Evolutionary conservation across 2,329 filamentous ascomycete species (phyloP).

Genomic region (Volutella citrinella): DNA sequence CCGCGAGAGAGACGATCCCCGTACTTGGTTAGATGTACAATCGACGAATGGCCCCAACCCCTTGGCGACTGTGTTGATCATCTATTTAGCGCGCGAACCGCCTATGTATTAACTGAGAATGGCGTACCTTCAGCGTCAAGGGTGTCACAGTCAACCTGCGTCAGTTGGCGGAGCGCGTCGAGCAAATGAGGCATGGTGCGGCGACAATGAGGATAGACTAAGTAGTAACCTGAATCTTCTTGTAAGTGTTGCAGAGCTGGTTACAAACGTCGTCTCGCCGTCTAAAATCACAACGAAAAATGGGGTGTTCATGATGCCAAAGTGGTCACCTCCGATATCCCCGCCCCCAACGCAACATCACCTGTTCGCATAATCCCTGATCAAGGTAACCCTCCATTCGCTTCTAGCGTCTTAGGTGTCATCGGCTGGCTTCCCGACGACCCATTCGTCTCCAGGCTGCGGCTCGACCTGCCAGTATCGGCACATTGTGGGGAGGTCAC

Average conservation of each 20-base stretch:
- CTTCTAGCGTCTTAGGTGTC: constrained; percentile 13
- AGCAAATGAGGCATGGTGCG: constrained; percentile 29
- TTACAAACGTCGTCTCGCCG: too few species aligned
- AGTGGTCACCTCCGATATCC: too few species aligned
- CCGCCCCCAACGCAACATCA: constrained; percentile 9
- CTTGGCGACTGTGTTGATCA: constrained; percentile 26
- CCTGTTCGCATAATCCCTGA: not conserved
- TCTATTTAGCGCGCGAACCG: not conserved
- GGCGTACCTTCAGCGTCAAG: constrained; percentile 30
- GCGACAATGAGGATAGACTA: too few species aligned
- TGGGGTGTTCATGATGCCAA: too few species aligned
- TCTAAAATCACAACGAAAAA: too few species aligned
- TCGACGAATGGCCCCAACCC: constrained; percentile 33
- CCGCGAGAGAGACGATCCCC: too few species aligned
- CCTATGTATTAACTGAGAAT: not conserved
- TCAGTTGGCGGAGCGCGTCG: constrained; percentile 24
- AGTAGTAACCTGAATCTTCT: too few species aligned
- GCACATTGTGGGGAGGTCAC: constrained; percentile 1
- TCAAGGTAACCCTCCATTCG: constrained; percentile 12
- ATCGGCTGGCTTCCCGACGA: constrained; percentile 8
- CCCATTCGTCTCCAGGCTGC: constrained; percentile 11
- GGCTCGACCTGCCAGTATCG: constrained; percentile 16
- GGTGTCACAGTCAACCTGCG: constrained; percentile 34
- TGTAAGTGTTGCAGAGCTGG: too few species aligned
- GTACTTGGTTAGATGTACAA: constrained; percentile 35